Conservation (phyloP, 768 basidiomycete genomes). For the Lactarius sp. region DNA sequence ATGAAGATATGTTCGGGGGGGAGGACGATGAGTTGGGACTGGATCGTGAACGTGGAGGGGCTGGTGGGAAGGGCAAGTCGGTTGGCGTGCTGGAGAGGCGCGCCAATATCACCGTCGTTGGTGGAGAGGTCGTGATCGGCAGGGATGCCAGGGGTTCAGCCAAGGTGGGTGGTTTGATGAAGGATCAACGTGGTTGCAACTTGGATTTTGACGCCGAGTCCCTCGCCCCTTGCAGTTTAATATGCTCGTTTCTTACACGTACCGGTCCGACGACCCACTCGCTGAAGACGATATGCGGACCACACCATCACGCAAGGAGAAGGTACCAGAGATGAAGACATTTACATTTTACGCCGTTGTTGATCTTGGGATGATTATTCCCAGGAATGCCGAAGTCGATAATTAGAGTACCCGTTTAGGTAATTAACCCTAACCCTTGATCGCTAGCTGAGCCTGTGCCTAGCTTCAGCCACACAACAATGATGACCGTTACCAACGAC, state of each 20-base stretch:
- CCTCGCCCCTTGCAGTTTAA: constrained; percentile 63
- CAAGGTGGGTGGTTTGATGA: constrained; percentile 50
- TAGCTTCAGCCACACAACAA: not conserved
- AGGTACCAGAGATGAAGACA: constrained; percentile 71
- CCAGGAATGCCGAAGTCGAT: constrained; percentile 33
- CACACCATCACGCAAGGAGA: constrained; percentile 40
- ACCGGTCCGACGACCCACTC: constrained; percentile 81
- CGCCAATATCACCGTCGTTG: constrained; percentile 85
- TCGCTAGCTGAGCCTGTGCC: not conserved
- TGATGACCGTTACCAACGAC: not conserved
- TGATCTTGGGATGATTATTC: constrained; percentile 67
- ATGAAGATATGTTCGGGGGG: constrained; percentile 74
- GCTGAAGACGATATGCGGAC: constrained; percentile 48
- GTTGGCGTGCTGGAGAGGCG: constrained; percentile 84
- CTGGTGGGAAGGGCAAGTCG: constrained; percentile 46
- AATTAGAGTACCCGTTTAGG: not conserved
- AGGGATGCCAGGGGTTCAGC: constrained; percentile 73
- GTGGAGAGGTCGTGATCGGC: constrained; percentile 82
- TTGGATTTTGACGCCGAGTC: not conserved
- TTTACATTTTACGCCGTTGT: constrained; percentile 88
- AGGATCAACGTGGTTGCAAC: constrained; percentile 1
- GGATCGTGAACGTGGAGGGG: constrained; percentile 43
- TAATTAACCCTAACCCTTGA: constrained; percentile 21
- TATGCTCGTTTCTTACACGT: constrained; percentile 91
- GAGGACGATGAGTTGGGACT: constrained; percentile 39